phyloP scores from a whole-genome alignment of 2,329 filamentous ascomycete species.

The Aquanectria penicillioides region DNA sequence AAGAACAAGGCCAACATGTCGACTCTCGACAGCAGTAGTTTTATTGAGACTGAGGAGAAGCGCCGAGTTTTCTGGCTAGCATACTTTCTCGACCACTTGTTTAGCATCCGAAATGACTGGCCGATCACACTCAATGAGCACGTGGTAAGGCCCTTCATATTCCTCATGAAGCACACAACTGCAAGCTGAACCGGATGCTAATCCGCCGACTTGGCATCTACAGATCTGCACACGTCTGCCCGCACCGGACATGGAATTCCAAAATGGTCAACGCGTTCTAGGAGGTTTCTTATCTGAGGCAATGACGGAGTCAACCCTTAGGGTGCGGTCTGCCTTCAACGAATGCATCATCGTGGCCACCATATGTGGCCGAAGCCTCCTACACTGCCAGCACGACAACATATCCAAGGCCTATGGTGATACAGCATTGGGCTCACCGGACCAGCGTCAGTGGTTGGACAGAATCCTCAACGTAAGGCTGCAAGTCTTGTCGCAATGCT shows the following conservation, averaged over 20 bases:
- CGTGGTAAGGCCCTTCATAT: not conserved
- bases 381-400: not conserved
- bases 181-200: too few species aligned
- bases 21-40: too few species aligned
- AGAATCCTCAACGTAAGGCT: not conserved
- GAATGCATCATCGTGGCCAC: not conserved
- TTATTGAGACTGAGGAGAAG: not conserved
- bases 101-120: constrained; percentile 1
- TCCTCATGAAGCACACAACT: too few species aligned
- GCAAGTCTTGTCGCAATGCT: not conserved
- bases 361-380: not conserved
- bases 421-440: not conserved
- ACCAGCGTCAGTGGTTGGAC: not conserved
- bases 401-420: not conserved
- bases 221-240: not conserved
- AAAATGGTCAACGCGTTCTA: not conserved
- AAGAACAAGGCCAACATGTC: not conserved
- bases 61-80: not conserved
- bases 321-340: not conserved
- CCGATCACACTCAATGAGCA: not conserved
- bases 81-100: not conserved
- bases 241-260: not conserved
- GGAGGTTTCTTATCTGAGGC: not conserved
- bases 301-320: not conserved
- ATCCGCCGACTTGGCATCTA: not conserved